A percentile compares a stretch with the other conserved stretches of the same genome.
phyloP scores from a whole-genome alignment of 2,329 filamentous ascomycete species.

The Thelonectria rubi region DNA sequence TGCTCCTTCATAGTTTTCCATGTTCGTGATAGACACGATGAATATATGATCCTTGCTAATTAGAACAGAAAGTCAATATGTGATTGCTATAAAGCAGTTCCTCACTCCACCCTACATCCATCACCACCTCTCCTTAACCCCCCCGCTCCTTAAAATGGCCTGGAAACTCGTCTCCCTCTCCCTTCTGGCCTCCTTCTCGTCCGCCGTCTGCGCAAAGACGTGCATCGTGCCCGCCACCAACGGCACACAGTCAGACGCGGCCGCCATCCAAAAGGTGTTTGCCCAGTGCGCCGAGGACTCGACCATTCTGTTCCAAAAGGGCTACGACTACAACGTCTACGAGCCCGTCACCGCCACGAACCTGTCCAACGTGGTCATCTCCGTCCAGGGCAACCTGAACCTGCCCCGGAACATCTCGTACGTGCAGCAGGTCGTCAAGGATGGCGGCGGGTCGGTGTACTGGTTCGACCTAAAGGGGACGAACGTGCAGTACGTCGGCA shows the following conservation, averaged over 20 bases:
- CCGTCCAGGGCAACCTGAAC: slow-evolving; percentile 21
- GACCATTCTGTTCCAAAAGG: slow-evolving; percentile 21
- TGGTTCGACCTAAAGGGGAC: slow-evolving; percentile 24
- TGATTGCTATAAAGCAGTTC: slow-evolving; percentile 2
- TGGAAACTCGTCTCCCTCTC: slow-evolving; percentile 15
- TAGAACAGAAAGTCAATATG: neutral
- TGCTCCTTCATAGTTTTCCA: neutral
- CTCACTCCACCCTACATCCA: neutral
- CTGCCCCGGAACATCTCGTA: slow-evolving; percentile 19
- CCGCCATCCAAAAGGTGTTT: slow-evolving; percentile 12
- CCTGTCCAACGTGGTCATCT: slow-evolving; percentile 21
- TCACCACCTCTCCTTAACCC: neutral
- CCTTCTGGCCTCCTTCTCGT: slow-evolving; percentile 11
- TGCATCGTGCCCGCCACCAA: slow-evolving; percentile 19
- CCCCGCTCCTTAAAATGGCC: slow-evolving; percentile 6
- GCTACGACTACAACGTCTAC: slow-evolving; percentile 21
- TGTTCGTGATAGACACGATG: neutral
- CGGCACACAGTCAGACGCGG: slow-evolving; percentile 15
- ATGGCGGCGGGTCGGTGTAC: slow-evolving; percentile 19
- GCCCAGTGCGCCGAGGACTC: slow-evolving; percentile 17
- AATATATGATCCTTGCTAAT: neutral
- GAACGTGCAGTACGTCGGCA: slow-evolving; percentile 19
- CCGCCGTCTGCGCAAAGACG: slow-evolving; percentile 14
- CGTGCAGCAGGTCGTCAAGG: slow-evolving; percentile 22
- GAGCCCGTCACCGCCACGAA: slow-evolving; percentile 18